Evolutionary conservation across 306 rosid species (phyloP).

Genomic region (Medicago arabica): DNA sequence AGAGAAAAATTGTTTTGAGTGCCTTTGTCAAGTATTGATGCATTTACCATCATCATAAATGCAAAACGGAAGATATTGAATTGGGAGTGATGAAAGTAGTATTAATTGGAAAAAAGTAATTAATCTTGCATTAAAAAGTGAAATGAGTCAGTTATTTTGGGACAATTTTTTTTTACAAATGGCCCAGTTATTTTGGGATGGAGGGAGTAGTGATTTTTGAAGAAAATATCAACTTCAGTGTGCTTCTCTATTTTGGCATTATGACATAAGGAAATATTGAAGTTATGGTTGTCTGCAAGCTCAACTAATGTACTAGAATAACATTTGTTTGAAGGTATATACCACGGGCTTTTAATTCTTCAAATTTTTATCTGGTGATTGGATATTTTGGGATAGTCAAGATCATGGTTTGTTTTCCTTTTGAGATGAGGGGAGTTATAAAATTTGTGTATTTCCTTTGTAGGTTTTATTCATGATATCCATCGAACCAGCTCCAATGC

Average conservation of each 20-base stretch:
- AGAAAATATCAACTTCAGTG: neutral
- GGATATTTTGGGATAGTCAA: conserved; percentile 2
- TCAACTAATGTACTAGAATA: neutral
- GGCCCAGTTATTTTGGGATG: too few relatives aligned
- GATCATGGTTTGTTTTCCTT: conserved; percentile 19
- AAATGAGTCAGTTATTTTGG: too few relatives aligned
- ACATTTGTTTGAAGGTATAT: conserved; percentile 10
- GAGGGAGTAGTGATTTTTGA: too few relatives aligned
- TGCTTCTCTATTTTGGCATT: neutral
- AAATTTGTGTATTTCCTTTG: conserved; percentile 24
- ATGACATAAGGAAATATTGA: neutral
- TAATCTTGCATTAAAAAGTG: too few relatives aligned
- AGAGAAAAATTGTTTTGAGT: too few relatives aligned
- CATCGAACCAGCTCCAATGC: conserved; percentile 99
- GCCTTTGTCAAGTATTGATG: too few relatives aligned
- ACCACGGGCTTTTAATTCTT: neutral
- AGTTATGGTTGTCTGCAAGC: neutral
- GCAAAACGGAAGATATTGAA: too few relatives aligned
- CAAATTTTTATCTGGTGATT: conserved; percentile 11
- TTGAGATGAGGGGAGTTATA: conserved; percentile 28
- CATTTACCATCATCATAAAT: too few relatives aligned
- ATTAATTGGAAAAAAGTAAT: too few relatives aligned
- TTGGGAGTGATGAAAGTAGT: too few relatives aligned
- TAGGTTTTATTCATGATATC: conserved; percentile 99
- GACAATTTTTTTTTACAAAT: too few relatives aligned